Percentiles rank a stretch among this genome's conserved stretches.
Conservation (phyloP, 345 rosid genomes). For the Citrus reticulata region DNA sequence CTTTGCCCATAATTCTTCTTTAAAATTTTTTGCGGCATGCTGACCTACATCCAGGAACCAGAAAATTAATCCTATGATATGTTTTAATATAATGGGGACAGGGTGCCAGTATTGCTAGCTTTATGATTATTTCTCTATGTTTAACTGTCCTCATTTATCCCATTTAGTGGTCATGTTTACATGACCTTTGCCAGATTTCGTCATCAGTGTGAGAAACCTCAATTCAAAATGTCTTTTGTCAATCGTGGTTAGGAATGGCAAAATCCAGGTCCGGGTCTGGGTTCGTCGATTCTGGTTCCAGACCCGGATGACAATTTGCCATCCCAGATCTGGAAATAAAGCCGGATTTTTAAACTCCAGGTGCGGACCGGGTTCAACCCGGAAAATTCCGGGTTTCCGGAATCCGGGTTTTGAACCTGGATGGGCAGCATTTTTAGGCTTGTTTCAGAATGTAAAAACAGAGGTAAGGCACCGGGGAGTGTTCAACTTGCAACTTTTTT, state of each 20-base stretch:
- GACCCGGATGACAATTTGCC: too few species aligned
- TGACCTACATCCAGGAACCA: background rate
- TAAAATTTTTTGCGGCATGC: background rate
- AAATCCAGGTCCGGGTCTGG: too few species aligned
- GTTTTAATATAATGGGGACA: background rate
- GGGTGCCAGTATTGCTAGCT: background rate
- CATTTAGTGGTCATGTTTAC: background rate
- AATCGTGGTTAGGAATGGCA: background rate
- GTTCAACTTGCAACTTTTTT: too few species aligned
- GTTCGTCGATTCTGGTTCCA: too few species aligned
- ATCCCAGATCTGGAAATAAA: too few species aligned
- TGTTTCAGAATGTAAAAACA: too few species aligned
- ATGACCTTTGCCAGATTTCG: background rate
- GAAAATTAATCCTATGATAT: background rate
- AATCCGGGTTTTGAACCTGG: too few species aligned
- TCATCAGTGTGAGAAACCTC: background rate
- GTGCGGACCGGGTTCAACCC: too few species aligned
- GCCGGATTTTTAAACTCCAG: accelerated
- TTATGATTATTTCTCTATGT: background rate
- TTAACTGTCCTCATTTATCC: background rate
- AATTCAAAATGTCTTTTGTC: background rate
- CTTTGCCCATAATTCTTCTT: background rate
- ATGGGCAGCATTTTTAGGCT: too few species aligned
- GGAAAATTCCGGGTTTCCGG: too few species aligned
- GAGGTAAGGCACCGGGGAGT: too few species aligned